phyloP scores from a whole-genome alignment of 768 basidiomycete species.

The Lactarius deliciosus region DNA sequence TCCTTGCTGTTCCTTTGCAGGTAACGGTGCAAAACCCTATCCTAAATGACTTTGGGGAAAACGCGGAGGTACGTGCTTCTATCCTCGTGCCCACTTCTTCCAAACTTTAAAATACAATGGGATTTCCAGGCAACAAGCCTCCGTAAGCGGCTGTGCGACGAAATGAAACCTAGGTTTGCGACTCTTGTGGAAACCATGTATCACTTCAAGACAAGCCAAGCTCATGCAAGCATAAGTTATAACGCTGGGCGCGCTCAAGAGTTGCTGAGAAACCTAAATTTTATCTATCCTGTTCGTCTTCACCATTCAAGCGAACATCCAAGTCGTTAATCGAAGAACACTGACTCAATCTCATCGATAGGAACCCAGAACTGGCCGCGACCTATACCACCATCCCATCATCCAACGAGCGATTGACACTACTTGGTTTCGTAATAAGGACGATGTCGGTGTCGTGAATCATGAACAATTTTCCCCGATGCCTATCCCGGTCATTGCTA shows the following conservation, averaged over 20 bases:
- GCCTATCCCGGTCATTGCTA: neutral
- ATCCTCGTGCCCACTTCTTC: neutral
- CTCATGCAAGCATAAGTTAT: neutral
- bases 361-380: neutral
- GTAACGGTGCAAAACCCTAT: neutral
- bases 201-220: conserved; percentile 7
- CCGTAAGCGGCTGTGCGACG: neutral
- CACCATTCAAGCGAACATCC: neutral
- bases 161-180: conserved; percentile 6
- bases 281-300: conserved; percentile 16
- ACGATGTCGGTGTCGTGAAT: neutral
- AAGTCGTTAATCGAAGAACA: too few species aligned
- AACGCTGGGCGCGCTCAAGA: conserved; percentile 8
- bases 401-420: conserved; percentile 12
- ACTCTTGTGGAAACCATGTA: conserved; percentile 12
- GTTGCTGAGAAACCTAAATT: conserved; percentile 15
- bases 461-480: conserved; percentile 5
- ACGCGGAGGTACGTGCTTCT: neutral
- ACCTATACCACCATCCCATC: conserved; percentile 13
- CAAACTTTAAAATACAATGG: neutral
- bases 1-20: neutral
- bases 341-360: neutral
- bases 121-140: neutral
- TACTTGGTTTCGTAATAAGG: conserved; percentile 12
- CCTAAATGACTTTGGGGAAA: neutral